These are phyloP conservation scores for Naegleria fowleri DNA, from an alignment of 208 protist genomes.

Conservation along the genomic window DNA sequence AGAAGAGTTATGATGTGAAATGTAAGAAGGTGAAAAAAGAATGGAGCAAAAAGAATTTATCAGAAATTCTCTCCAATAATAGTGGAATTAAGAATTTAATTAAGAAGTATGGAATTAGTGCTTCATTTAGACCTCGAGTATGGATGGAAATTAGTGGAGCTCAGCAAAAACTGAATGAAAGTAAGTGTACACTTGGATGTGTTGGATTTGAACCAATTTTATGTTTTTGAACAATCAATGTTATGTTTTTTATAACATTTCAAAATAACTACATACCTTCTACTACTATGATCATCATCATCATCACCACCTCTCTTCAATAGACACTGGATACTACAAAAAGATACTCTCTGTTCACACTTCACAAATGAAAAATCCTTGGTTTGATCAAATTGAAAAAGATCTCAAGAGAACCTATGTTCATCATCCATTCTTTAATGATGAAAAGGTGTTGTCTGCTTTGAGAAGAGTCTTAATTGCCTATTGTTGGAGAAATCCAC, in stretches of 20 bases:
- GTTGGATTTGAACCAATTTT: too few species aligned
- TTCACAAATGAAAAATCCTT: not conserved
- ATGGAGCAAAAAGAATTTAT: not conserved
- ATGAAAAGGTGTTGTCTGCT: not conserved
- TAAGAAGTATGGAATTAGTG: slow-evolving; percentile 1
- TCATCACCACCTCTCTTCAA: too few species aligned
- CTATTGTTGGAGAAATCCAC: slow-evolving; percentile 29
- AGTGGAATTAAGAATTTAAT: slow-evolving; percentile 11
- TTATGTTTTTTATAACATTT: too few species aligned
- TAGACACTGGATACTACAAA: slow-evolving; percentile 25
- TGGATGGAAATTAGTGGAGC: slow-evolving; percentile 22
- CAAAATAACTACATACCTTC: too few species aligned
- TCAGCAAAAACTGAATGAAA: not conserved
- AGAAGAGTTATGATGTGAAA: not conserved
- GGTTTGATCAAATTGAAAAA: not conserved
- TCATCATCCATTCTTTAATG: slow-evolving; percentile 2
- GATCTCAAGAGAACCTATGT: slow-evolving; percentile 12
- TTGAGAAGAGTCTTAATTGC: slow-evolving; percentile 31
- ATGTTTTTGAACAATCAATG: too few species aligned
- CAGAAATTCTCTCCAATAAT: not conserved
- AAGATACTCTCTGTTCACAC: not conserved
- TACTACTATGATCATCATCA: too few species aligned
- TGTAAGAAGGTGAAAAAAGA: not conserved
- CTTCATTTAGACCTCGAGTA: not conserved
- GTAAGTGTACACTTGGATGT: not conserved